Evolutionary conservation across 352 stramenopile genomes (phyloP), one percentile per base, ranked within the genome.

Genomic region (Phytophthora capsici): DNA sequence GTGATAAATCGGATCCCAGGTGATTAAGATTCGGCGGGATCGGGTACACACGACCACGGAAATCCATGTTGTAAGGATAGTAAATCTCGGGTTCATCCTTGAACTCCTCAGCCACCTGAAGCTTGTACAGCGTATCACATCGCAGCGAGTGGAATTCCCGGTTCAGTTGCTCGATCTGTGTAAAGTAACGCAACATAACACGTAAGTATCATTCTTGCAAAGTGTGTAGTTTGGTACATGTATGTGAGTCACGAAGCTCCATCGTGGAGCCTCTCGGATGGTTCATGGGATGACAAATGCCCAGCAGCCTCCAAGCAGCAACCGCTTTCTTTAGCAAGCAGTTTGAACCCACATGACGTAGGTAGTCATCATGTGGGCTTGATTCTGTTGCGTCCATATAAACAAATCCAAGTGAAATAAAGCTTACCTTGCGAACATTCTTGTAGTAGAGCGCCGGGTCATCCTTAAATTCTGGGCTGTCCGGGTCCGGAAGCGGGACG

Each of bases 51-150:
- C 98, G 86, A 30, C 98, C 98, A 34, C 98, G 88, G 77, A 99
- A 99, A 69, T 99, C 98, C 77, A 99, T 90, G 78, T 99, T 99
- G 86, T 99, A 99, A 36, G 98, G 98, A 69, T 98, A 99, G 79
- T 98, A 99, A 22, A 99, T 91, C 59, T 90, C 89, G 14, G 97
- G 84, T 72, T 99, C 97, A 60, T 99, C 84, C 73, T 95, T 88
- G 73, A 99, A 99, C 56, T 98, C 89, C 48, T 98, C 80, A 0
- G 97, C 97, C 56, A 99, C 92, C 56, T 98, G 90, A 13, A 99
- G 73, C 78, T 99, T 99, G 59, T 99, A 90, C 32, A 93, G 80
- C 22, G 93, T 93, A 68, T 98, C 97, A 71, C 97, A 99, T 57
- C 96, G 83, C 40, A 99, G 82, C 54, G 94, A 98, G 66, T 98